Evolutionary conservation across 2,329 filamentous ascomycete species (phyloP).

Genomic region (Scedosporium apiospermum): DNA sequence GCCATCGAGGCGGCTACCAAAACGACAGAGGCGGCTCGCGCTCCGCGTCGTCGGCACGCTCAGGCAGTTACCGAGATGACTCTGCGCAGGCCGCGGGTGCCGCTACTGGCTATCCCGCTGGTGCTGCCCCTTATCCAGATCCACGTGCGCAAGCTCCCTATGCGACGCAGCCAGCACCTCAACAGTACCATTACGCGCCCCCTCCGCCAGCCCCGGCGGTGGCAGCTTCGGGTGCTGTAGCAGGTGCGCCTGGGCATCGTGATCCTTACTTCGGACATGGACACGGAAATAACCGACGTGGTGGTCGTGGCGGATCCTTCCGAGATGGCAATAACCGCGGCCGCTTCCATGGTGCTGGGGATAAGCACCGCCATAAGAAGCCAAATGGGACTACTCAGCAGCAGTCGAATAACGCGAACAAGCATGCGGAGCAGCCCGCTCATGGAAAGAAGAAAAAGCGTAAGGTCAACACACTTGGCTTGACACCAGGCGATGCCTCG

Average conservation of each 20-base stretch:
- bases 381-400: conserved; percentile 12
- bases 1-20: conserved; percentile 24
- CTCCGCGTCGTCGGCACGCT: not conserved
- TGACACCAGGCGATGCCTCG: conserved; percentile 57
- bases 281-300: conserved; percentile 23
- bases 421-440: not conserved
- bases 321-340: conserved; percentile 31
- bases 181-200: conserved; percentile 27
- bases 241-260: conserved; percentile 15
- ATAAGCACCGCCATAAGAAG: conserved; percentile 12
- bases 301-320: conserved; percentile 24
- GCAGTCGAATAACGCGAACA: conserved; percentile 14
- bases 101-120: not conserved
- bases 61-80: conserved; percentile 1
- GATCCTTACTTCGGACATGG: conserved; percentile 20
- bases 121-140: not conserved
- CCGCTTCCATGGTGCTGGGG: conserved; percentile 39
- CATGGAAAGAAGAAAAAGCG: conserved; percentile 59
- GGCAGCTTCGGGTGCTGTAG: conserved; percentile 7
- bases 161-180: not conserved
- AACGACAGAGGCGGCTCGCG: conserved; percentile 31
- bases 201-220: conserved; percentile 26
- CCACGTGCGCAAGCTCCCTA: conserved; percentile 1
- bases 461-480: conserved; percentile 61
- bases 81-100: not conserved